These are phyloP conservation scores for Amylocystis lapponica DNA, from an alignment of 768 basidiomycete species.

Conservation along the genomic window DNA sequence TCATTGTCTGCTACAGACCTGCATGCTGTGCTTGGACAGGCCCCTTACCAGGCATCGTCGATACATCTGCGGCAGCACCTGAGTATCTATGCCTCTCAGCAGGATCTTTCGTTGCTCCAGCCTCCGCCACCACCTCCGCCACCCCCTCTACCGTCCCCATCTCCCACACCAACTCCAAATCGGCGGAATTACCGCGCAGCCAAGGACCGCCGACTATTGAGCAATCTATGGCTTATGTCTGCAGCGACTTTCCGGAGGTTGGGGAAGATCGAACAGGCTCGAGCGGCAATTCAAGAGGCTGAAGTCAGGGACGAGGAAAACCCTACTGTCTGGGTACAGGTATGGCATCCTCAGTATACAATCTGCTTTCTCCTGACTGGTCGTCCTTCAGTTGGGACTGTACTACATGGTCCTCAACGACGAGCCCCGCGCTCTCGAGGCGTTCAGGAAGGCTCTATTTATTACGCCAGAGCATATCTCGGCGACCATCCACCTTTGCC, in stretches of 20 bases:
- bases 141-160: slow-evolving; percentile 34
- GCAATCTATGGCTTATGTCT: slow-evolving; percentile 89
- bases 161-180: slow-evolving; percentile 14
- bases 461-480: slow-evolving; percentile 75
- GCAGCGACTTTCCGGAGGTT: slow-evolving; percentile 90
- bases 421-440: slow-evolving; percentile 58
- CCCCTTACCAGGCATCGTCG: slow-evolving; percentile 70
- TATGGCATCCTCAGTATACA: slow-evolving; percentile 28
- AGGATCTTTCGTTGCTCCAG: slow-evolving; percentile 25
- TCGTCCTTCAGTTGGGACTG: slow-evolving; percentile 54
- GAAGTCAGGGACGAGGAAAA: slow-evolving; percentile 85
- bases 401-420: slow-evolving; percentile 59
- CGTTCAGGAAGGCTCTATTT: slow-evolving; percentile 86
- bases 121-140: slow-evolving; percentile 39
- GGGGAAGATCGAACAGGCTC: slow-evolving; percentile 86
- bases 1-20: slow-evolving; percentile 49
- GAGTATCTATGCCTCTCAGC: slow-evolving; percentile 26
- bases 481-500: slow-evolving; percentile 73
- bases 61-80: slow-evolving; percentile 72
- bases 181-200: slow-evolving; percentile 33
- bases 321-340: slow-evolving; percentile 93
- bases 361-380: not conserved
- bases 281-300: slow-evolving; percentile 91
- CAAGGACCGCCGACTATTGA: slow-evolving; percentile 62
- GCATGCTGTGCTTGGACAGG: slow-evolving; percentile 54